These are phyloP conservation scores for Picea glauca DNA, from an alignment of 75 land plant species.

Conservation along the genomic window DNA sequence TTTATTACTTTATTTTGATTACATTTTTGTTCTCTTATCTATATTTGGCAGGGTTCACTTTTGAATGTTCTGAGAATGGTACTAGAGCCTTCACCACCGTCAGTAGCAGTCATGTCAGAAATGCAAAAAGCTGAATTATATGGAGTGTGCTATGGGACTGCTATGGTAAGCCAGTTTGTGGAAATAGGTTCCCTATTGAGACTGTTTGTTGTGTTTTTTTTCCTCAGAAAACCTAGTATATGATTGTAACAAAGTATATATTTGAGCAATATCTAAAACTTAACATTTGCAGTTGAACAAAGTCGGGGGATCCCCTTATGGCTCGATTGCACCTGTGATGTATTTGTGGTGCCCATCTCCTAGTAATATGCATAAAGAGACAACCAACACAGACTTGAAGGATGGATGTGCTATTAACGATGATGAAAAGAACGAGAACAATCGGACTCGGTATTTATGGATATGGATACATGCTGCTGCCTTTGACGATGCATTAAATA, in stretches of 20 bases:
- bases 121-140: constrained; percentile 9
- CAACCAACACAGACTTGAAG: constrained; percentile 1
- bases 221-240: background rate
- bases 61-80: constrained; percentile 41
- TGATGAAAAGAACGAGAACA: background rate
- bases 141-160: constrained; percentile 50
- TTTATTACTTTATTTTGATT: background rate
- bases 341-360: constrained; percentile 61
- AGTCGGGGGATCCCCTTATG: constrained; percentile 29
- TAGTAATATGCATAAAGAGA: background rate
- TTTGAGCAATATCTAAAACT: background rate
- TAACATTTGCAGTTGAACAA: constrained; percentile 55
- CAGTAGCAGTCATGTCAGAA: constrained; percentile 15
- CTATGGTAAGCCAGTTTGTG: constrained; percentile 47
- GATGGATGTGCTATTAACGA: background rate
- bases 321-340: constrained; percentile 69
- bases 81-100: constrained; percentile 41
- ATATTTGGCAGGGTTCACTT: constrained; percentile 43
- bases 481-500: constrained; percentile 58
- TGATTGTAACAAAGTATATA: background rate
- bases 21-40: background rate
- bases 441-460: constrained; percentile 53
- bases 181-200: background rate
- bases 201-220: background rate
- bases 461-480: constrained; percentile 83